phyloP scores from a whole-genome alignment of 768 basidiomycete genomes.

The Psilocybe azurescens region DNA sequence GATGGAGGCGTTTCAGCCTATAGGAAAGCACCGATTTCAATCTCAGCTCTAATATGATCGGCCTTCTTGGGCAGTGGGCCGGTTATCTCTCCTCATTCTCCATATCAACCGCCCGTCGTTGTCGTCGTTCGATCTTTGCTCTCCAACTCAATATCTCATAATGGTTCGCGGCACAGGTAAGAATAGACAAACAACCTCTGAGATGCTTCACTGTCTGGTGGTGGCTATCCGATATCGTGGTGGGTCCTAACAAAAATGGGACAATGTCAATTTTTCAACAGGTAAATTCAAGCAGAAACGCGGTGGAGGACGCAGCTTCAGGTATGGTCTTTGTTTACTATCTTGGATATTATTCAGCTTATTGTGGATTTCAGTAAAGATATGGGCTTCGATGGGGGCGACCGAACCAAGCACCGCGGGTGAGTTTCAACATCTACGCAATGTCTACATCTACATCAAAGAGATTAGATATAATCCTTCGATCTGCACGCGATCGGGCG shows the following conservation, averaged over 20 bases:
- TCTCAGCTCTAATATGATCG: conserved; percentile 27
- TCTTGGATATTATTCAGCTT: neutral
- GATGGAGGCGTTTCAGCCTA: neutral
- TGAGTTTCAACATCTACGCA: conserved; percentile 30
- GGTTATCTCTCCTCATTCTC: conserved; percentile 20
- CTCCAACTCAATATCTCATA: conserved; percentile 13
- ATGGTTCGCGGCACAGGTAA: conserved; percentile 61
- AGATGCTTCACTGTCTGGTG: neutral
- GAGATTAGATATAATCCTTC: neutral
- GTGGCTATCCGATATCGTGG: neutral
- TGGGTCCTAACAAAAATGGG: too few relatives aligned
- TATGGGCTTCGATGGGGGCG: conserved; percentile 55
- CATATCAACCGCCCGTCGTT: conserved; percentile 3
- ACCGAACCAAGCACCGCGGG: conserved; percentile 46
- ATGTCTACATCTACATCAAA: neutral
- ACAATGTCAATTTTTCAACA: conserved; percentile 24
- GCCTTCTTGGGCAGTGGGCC: conserved; percentile 7
- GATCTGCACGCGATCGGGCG: neutral
- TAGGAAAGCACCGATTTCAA: conserved; percentile 22
- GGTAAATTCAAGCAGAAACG: conserved; percentile 89
- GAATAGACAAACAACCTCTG: conserved; percentile 1
- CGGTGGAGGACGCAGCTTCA: conserved; percentile 88
- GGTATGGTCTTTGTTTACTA: conserved; percentile 42
- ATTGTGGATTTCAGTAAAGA: conserved; percentile 51
- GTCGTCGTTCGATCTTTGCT: conserved; percentile 6